A percentile compares a stretch with the other conserved stretches of the same genome.
phyloP scores from a whole-genome alignment of 352 stramenopile genomes.

The Globisporangium orthogonon region DNA sequence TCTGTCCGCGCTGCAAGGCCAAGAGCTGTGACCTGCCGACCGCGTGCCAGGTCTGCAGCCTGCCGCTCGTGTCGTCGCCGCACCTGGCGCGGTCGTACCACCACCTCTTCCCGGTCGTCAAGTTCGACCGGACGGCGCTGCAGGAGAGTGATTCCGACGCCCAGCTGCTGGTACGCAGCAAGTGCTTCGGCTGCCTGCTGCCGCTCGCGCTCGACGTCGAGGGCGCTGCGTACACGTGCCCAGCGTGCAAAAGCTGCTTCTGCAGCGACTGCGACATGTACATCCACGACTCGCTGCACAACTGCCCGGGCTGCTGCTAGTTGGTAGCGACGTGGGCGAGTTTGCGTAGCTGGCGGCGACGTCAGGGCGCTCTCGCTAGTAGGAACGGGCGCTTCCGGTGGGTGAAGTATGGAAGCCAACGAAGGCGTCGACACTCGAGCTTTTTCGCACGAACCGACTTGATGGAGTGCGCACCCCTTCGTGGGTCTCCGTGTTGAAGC shows the following conservation, averaged over 20 bases:
- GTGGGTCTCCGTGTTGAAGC: not conserved
- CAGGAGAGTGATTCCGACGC: conserved; percentile 8
- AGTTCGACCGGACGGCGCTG: conserved; percentile 83
- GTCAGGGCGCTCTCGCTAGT: too few species aligned
- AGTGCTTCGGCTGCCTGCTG: conserved; percentile 81
- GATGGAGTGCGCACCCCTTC: too few species aligned
- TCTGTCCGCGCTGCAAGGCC: conserved; percentile 92
- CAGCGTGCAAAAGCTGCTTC: conserved; percentile 89
- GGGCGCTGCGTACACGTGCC: conserved; percentile 74
- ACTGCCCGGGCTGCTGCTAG: conserved; percentile 94
- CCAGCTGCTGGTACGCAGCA: conserved; percentile 23
- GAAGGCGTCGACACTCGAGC: too few species aligned
- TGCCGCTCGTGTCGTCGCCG: conserved; percentile 95
- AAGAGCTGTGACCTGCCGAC: conserved; percentile 94
- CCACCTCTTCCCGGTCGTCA: conserved; percentile 96
- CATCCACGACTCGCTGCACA: conserved; percentile 98
- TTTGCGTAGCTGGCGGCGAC: too few species aligned
- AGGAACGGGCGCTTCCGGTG: too few species aligned
- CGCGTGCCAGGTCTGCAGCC: conserved; percentile 94
- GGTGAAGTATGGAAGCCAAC: too few species aligned
- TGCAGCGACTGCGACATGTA: conserved; percentile 97
- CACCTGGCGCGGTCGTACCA: conserved; percentile 97
- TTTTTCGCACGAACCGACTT: too few species aligned
- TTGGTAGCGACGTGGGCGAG: not conserved
- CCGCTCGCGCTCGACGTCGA: conserved; percentile 41